A percentile compares a stretch with the other conserved stretches of the same genome.
phyloP scores from a whole-genome alignment of 495 filamentous ascomycete species.

The Penicillium cinerascens region DNA sequence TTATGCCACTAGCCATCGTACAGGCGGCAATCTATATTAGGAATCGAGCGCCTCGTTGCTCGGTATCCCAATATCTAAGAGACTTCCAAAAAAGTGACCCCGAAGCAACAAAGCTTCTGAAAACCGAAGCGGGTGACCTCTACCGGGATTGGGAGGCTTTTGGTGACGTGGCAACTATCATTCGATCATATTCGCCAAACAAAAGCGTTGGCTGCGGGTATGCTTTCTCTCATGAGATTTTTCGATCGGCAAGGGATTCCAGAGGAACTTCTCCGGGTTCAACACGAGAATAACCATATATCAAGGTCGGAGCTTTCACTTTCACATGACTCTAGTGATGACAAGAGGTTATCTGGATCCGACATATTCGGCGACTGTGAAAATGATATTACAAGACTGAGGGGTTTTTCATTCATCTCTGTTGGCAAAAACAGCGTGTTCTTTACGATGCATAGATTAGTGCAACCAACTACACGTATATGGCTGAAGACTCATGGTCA shows the following conservation, averaged over 20 bases:
- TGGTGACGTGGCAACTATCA: conserved; percentile 32
- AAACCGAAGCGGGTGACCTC: conserved; percentile 1
- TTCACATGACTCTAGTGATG: too few relatives aligned
- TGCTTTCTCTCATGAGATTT: conserved; percentile 19
- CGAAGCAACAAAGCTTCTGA: neutral
- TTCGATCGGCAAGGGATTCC: conserved; percentile 6
- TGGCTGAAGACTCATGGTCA: conserved; percentile 27
- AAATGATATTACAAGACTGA: conserved; percentile 37
- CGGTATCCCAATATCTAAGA: conserved; percentile 33
- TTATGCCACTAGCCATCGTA: conserved; percentile 47
- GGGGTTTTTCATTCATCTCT: conserved; percentile 42
- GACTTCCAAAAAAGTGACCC: conserved; percentile 21
- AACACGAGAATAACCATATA: too few relatives aligned
- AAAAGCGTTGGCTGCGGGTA: conserved; percentile 18
- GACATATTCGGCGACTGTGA: conserved; percentile 28
- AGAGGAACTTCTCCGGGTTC: neutral
- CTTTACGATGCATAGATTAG: conserved; percentile 22
- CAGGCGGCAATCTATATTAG: conserved; percentile 50
- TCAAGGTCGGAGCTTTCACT: too few relatives aligned
- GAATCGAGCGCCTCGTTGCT: conserved; percentile 18
- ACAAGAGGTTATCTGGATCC: neutral
- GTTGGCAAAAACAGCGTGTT: conserved; percentile 5
- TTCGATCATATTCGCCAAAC: conserved; percentile 25
- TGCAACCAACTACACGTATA: conserved; percentile 20
- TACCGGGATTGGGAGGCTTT: conserved; percentile 21